Conservation (phyloP, 108 stramenopile genomes). For the Cylindrotheca fusiformis region DNA sequence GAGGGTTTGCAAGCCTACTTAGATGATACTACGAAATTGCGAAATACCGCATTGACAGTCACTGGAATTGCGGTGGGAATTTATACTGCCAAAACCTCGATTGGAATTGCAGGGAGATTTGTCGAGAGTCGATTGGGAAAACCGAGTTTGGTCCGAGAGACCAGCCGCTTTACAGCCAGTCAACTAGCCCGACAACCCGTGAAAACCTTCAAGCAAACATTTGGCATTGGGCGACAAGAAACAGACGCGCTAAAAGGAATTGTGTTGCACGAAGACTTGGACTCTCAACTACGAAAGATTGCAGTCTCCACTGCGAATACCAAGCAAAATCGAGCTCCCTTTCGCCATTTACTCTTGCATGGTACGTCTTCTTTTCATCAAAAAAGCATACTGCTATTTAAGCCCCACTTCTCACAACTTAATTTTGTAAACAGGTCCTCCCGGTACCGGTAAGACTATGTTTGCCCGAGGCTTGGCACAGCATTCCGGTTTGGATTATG, state of each 20-base stretch:
- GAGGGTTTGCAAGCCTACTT: slow-evolving; percentile 83
- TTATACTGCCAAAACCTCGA: slow-evolving; percentile 87
- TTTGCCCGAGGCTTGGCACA: slow-evolving; percentile 95
- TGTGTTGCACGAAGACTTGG: slow-evolving; percentile 84
- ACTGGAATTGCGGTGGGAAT: slow-evolving; percentile 92
- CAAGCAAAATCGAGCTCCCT: slow-evolving; percentile 97
- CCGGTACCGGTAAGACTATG: slow-evolving; percentile 99
- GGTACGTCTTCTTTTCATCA: slow-evolving; percentile 44
- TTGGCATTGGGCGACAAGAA: slow-evolving; percentile 66
- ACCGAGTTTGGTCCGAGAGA: slow-evolving; percentile 96
- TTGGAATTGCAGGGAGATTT: slow-evolving; percentile 91
- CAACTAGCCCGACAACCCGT: slow-evolving; percentile 59
- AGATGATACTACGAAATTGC: slow-evolving; percentile 88
- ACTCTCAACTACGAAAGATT: slow-evolving; percentile 87
- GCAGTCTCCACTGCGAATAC: slow-evolving; percentile 95
- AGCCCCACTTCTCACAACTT: slow-evolving; percentile 1
- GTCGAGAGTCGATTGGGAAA: slow-evolving; percentile 94
- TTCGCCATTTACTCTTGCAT: slow-evolving; percentile 97
- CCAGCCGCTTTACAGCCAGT: slow-evolving; percentile 77
- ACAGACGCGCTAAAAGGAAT: slow-evolving; percentile 93
- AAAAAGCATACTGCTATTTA: not conserved
- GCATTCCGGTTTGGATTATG: slow-evolving; percentile 96
- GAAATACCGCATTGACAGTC: slow-evolving; percentile 89
- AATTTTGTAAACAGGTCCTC: slow-evolving; percentile 63
- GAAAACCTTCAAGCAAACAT: slow-evolving; percentile 44